phyloP scores from a whole-genome alignment of 148 eudicot genomes.

The Limonium bicolor region DNA sequence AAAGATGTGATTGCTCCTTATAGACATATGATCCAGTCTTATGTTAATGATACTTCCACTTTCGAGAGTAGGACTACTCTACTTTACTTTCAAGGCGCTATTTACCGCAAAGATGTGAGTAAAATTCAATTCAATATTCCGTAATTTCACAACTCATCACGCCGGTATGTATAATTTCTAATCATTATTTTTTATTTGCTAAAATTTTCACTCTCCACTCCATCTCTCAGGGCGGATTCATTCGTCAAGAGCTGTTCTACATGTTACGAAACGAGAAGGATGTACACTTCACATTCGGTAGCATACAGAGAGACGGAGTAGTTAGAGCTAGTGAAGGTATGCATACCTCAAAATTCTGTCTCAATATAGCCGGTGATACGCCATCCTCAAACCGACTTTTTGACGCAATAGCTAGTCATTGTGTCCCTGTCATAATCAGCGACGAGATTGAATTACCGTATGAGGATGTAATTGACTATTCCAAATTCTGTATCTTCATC shows the following conservation, averaged over 20 bases:
- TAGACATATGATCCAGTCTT: slow-evolving; percentile 52
- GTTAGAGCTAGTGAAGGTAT: slow-evolving; percentile 57
- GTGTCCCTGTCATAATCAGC: slow-evolving; percentile 88
- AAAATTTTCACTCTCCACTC: too few species aligned
- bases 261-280: slow-evolving; percentile 66
- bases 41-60: slow-evolving; percentile 48
- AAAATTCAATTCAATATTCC: not conserved
- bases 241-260: slow-evolving; percentile 74
- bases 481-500: slow-evolving; percentile 71
- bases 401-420: slow-evolving; percentile 90
- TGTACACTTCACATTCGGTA: slow-evolving; percentile 83
- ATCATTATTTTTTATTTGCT: not conserved
- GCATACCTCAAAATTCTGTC: slow-evolving; percentile 88
- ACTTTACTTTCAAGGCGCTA: slow-evolving; percentile 89
- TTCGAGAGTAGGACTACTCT: slow-evolving; percentile 73
- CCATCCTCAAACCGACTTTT: slow-evolving; percentile 94
- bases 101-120: slow-evolving; percentile 92
- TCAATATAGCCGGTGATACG: slow-evolving; percentile 94
- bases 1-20: slow-evolving; percentile 98
- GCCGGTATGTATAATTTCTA: not conserved
- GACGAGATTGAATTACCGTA: slow-evolving; percentile 89
- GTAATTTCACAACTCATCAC: not conserved
- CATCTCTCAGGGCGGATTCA: slow-evolving; percentile 85
- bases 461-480: slow-evolving; percentile 75
- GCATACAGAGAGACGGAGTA: slow-evolving; percentile 53